These are phyloP conservation scores for Xylaria venustula DNA, from an alignment of 495 filamentous ascomycete genomes.

Conservation along the genomic window DNA sequence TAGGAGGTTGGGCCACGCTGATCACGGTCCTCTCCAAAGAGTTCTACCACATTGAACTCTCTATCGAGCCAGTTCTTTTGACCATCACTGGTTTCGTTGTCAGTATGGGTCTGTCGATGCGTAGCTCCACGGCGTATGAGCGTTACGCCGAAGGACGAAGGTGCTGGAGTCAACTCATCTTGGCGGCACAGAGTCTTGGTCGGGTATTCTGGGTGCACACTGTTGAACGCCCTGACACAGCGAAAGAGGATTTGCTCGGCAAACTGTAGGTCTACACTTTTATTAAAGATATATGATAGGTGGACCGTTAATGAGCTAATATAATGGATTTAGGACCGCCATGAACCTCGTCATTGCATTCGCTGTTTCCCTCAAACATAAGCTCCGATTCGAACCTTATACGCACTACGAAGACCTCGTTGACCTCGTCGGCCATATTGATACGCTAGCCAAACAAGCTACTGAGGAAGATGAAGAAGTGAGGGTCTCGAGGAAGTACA, in stretches of 20 bases:
- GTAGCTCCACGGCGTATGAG: conserved; percentile 83
- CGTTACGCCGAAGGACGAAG: conserved; percentile 73
- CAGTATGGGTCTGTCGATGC: conserved; percentile 77
- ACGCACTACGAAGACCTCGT: conserved; percentile 68
- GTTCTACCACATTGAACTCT: conserved; percentile 54
- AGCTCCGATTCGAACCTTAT: conserved; percentile 85
- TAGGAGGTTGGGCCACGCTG: conserved; percentile 66
- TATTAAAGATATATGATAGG: background rate
- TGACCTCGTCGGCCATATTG: conserved; percentile 57
- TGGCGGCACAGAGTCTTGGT: conserved; percentile 70
- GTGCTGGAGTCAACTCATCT: conserved; percentile 73
- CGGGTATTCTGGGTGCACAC: conserved; percentile 78
- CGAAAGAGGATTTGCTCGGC: conserved; percentile 67
- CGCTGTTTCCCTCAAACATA: conserved; percentile 74
- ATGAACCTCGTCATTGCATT: conserved; percentile 82
- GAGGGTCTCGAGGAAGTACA: conserved; percentile 26
- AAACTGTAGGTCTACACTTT: conserved; percentile 43
- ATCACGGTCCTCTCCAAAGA: conserved; percentile 63
- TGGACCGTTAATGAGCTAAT: conserved; percentile 12
- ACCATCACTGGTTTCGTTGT: conserved; percentile 91
- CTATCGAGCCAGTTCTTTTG: conserved; percentile 68
- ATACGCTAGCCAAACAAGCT: conserved; percentile 70
- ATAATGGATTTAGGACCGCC: conserved; percentile 51
- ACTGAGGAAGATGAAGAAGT: conserved; percentile 47
- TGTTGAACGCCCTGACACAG: conserved; percentile 57